Base-by-base conservation (phyloP, 2,329 filamentous ascomycete species). In the Alternaria hordeiaustralica region DNA sequence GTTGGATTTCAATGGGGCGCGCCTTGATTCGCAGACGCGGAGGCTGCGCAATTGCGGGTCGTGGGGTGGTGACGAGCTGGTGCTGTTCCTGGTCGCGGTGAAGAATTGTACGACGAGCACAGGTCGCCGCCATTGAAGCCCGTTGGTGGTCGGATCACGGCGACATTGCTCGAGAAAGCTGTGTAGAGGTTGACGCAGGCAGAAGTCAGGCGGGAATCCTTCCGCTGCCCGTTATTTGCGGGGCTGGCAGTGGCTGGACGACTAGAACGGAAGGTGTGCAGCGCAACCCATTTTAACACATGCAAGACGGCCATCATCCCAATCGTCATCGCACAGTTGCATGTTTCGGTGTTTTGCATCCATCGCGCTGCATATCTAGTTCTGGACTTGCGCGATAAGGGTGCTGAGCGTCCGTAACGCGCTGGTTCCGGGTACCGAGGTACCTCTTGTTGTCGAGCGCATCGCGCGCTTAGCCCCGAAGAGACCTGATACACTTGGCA, bases 201-300 rank as follows among this genome's bases (percentile, higher is more conserved):
- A 60, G 45, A 63, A 60, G 50, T 63, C 61, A 60, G 51, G 55
- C 61, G 61, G 61, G 61, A 59, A 36, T 63, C 61, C 61, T 63
- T 63, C 61, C 61, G 61, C 51, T 21, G 45, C 56, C 61, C 57
- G 61, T 63, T 60, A 63, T 63, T 63, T 63, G 61, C 57, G 61
- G 61, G 61, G 61, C 61, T 63, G 61, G 55, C 33, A 54, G 61
- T 60, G 57, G 61, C 61, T 60, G 60, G 61, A 45, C 30, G 33
- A 54, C 60, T 60, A 51, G 30, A 59, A 60, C 50, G 61, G 57
- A 60, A 63, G 60, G 60, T 63, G 60, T 43, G 55, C 26, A 54
- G 47, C 36, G 55, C 54, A 45, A 55, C 54, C 59, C 59, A 61
- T 41, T 36, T 61, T 44, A 30, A 36, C 44, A 26, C 49, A 53